These are phyloP conservation scores for Coemansia sp. DNA, from an alignment of 192 early-diverging fungal species.

Conservation along the genomic window DNA sequence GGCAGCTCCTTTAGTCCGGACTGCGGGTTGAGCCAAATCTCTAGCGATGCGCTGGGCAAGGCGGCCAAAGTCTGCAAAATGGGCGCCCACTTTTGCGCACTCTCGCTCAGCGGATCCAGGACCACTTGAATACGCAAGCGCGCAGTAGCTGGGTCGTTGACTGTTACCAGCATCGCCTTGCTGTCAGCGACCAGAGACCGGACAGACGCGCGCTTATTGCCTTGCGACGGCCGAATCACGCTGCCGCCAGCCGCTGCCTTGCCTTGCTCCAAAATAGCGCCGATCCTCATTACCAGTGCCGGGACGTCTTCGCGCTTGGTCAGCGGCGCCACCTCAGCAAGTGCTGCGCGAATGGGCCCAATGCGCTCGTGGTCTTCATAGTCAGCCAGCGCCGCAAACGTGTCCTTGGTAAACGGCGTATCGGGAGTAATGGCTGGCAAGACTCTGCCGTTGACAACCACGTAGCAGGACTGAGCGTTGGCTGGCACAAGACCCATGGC, in stretches of 20 bases:
- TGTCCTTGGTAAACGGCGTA: conserved; percentile 54
- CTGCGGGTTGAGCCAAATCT: conserved; percentile 71
- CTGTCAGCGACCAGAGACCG: conserved; percentile 18
- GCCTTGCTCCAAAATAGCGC: conserved; percentile 31
- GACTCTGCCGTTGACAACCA: conserved; percentile 71
- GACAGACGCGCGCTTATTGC: conserved; percentile 13
- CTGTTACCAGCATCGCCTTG: not conserved
- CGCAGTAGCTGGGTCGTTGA: conserved; percentile 19
- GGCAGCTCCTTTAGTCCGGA: conserved; percentile 66
- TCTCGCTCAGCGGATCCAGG: conserved; percentile 79
- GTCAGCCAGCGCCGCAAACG: conserved; percentile 63
- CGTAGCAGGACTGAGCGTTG: conserved; percentile 18
- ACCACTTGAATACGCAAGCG: conserved; percentile 57
- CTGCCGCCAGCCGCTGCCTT: conserved; percentile 19
- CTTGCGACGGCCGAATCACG: conserved; percentile 22
- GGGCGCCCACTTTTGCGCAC: conserved; percentile 77
- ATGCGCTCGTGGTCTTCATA: conserved; percentile 64
- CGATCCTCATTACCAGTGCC: conserved; percentile 18
- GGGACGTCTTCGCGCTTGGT: not conserved
- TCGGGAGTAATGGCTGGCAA: conserved; percentile 44
- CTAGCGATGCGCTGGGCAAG: conserved; percentile 66
- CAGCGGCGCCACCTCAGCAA: conserved; percentile 15
- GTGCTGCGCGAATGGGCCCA: conserved; percentile 22
- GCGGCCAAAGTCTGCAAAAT: conserved; percentile 70
- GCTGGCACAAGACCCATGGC: conserved; percentile 20